phyloP scores from a whole-genome alignment of 176 grass and related monocot genomes.

The Poa annua region DNA sequence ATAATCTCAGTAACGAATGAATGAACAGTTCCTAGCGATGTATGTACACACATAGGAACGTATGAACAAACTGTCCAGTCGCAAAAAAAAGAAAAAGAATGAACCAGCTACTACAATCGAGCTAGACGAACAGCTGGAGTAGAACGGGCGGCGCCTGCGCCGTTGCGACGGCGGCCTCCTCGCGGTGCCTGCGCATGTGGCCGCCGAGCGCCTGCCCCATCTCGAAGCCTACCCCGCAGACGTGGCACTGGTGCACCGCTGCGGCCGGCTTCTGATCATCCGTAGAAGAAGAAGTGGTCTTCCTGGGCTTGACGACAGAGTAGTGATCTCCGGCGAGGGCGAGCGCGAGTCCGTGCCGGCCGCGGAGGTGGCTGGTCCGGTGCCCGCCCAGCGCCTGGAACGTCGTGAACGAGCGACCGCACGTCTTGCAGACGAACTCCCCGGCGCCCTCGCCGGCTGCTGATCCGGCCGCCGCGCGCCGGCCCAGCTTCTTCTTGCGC shows the following conservation, averaged over 20 bases:
- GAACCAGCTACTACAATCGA: neutral
- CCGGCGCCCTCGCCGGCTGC: neutral
- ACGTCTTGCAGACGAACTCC: constrained; percentile 65
- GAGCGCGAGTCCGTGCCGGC: constrained; percentile 45
- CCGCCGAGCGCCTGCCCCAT: constrained; percentile 70
- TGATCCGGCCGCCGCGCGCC: neutral
- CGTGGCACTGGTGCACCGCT: constrained; percentile 49
- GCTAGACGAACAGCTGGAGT: constrained; percentile 47
- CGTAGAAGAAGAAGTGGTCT: neutral
- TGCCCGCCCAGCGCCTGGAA: constrained; percentile 73
- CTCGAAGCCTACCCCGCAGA: constrained; percentile 59
- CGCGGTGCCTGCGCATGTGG: constrained; percentile 64
- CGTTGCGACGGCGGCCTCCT: neutral
- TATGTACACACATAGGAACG: neutral
- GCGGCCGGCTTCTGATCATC: neutral
- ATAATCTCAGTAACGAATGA: neutral
- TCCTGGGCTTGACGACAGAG: constrained; percentile 8
- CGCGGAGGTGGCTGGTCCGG: constrained; percentile 65
- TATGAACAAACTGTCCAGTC: neutral
- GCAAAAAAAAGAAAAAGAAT: neutral
- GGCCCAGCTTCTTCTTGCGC: neutral
- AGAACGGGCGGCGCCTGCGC: constrained; percentile 39
- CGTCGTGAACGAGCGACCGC: constrained; percentile 56
- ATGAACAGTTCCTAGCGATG: neutral
- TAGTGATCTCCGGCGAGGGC: neutral